Conservation (phyloP, 2,329 filamentous ascomycete species). For the Pezicula rhizophila region DNA sequence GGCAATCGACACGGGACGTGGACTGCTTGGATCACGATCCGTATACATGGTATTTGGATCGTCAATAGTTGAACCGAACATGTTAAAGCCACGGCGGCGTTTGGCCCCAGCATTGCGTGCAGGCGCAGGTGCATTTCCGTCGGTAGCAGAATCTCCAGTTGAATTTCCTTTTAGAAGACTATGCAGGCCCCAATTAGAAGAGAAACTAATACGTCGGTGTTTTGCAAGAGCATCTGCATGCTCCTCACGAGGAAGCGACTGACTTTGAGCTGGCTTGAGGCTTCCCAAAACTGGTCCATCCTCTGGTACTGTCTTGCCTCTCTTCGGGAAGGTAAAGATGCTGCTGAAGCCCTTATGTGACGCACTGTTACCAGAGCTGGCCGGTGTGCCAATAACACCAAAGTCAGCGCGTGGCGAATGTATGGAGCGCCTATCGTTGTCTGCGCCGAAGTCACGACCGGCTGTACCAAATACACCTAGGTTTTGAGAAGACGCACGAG, state of each 20-base stretch:
- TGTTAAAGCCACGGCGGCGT: constrained; percentile 23
- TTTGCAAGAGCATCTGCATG: constrained; percentile 40
- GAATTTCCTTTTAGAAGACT: constrained; percentile 30
- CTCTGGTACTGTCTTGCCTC: constrained; percentile 53
- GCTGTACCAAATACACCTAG: constrained; percentile 42
- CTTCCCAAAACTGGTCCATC: constrained; percentile 62
- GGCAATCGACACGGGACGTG: constrained; percentile 63
- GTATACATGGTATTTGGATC: constrained; percentile 33
- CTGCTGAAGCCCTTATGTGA: constrained; percentile 40
- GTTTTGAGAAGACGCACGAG: constrained; percentile 54
- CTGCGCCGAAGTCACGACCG: constrained; percentile 17
- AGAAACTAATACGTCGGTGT: constrained; percentile 50
- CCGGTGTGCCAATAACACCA: constrained; percentile 24
- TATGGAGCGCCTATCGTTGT: constrained; percentile 21
- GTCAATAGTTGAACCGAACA: constrained; percentile 48
- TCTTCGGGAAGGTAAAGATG: constrained; percentile 55
- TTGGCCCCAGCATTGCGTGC: constrained; percentile 19
- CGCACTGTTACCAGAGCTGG: constrained; percentile 34
- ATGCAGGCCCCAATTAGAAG: constrained; percentile 43
- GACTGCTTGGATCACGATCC: constrained; percentile 51
- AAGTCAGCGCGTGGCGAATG: constrained; percentile 22
- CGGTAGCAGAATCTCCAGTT: constrained; percentile 14
- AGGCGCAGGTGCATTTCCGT: constrained; percentile 27
- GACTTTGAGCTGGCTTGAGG: constrained; percentile 66
- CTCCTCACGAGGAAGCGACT: constrained; percentile 67